Conservation (phyloP, 2,329 filamentous ascomycete genomes). For the Xylariaceae sp. region DNA sequence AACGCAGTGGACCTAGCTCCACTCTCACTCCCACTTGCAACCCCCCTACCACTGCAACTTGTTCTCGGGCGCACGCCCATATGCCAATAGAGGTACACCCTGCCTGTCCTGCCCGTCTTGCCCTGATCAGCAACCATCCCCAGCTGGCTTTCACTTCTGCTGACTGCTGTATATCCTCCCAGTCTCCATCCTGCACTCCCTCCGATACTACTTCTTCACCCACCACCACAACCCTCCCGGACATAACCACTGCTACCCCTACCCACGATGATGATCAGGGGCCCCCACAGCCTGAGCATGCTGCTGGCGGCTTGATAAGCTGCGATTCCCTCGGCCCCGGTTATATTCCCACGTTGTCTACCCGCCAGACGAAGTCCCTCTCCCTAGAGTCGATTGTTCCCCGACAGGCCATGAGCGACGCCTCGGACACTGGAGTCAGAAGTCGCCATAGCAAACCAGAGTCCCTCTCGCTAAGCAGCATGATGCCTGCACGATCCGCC, state of each 20-base stretch:
- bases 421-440: constrained; percentile 62
- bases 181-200: constrained; percentile 11
- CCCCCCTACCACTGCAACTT: neutral
- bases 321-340: constrained; percentile 28
- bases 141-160: constrained; percentile 11
- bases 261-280: constrained; percentile 26
- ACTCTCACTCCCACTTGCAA: neutral
- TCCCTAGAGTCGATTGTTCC: constrained; percentile 66
- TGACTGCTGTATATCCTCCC: constrained; percentile 16
- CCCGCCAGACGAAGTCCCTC: constrained; percentile 45
- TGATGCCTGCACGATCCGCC: constrained; percentile 46
- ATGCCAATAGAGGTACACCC: neutral
- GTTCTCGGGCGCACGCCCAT: neutral
- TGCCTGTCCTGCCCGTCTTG: neutral
- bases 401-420: constrained; percentile 78
- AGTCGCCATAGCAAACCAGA: constrained; percentile 57
- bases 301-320: constrained; percentile 26
- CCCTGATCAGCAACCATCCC: constrained; percentile 11
- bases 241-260: constrained; percentile 19
- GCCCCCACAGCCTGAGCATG: constrained; percentile 22
- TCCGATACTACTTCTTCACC: constrained; percentile 3
- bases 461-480: constrained; percentile 55
- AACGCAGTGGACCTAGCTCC: neutral
- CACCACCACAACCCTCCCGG: constrained; percentile 12
- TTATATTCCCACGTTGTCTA: constrained; percentile 23